Base-by-base conservation (phyloP, 495 filamentous ascomycete species). In the Penicillium samsonianum region DNA sequence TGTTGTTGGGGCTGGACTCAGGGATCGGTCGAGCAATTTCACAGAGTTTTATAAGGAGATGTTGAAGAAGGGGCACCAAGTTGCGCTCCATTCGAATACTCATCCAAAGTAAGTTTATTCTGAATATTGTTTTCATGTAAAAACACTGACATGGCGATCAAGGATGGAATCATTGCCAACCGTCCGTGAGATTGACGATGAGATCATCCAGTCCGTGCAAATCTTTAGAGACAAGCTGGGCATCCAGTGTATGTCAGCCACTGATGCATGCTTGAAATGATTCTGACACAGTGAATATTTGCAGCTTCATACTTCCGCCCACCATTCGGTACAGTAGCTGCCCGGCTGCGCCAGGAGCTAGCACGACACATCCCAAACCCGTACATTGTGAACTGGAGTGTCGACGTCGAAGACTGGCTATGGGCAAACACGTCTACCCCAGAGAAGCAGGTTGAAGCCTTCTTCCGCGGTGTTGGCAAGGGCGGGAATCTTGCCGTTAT, bases 381-480 rank as follows among this genome's bases (percentile, higher is more conserved):
- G 0, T 78, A 81, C 54, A 84, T 91, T 30, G 82, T 91, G 31
- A 83, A 82, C 58, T 92, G 89, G 89, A 85, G 80, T 60, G 84
- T 92, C 23, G 89, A 92, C 60, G 83, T 90, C 16, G 86, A 90
- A 71, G 89, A 92, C 69, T 92, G 88, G 87, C 63, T 88, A 4
- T 92, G 87, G 85, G 87, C 84, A 1, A 69, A 81, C 60, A 78
- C 73, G 0, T 51, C 69, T 17, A 89, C 86, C n/a, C 89, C 89
- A 0, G 82, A 88, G 69, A 84, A 85, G 65, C 89, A 92, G 73
- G 73, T 91, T 0, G 85, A 86, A 6, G 86, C 87, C n/a, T 92
- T 92, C 70, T 78, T 82, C 63, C 76, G 84, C 0, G 85, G 88
- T 65, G 74, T 92, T 0, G 74, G 68, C 4, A 79, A 76, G 46